Percentiles rank a stretch among this genome's conserved stretches.
These are phyloP conservation scores for Penicillium thymicola DNA, from an alignment of 2,329 filamentous ascomycete genomes.

Conservation along the genomic window DNA sequence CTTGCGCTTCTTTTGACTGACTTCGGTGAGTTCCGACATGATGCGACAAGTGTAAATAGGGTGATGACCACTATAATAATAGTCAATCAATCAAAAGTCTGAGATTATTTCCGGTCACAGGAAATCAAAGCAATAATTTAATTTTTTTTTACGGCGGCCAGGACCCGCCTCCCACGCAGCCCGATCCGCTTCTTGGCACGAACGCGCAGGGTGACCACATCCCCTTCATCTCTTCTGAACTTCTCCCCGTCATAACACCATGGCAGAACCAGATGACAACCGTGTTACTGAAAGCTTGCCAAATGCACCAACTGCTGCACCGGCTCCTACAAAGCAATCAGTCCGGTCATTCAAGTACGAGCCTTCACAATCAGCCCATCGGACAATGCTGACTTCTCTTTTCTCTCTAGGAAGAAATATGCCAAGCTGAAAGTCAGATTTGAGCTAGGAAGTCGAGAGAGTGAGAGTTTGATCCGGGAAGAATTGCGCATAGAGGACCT, in stretches of 20 bases:
- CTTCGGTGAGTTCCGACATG: slow-evolving; percentile 31
- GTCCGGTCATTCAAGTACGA: slow-evolving; percentile 66
- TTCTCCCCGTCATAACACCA: slow-evolving; percentile 16
- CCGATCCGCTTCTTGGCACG: slow-evolving; percentile 20
- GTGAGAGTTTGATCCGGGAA: slow-evolving; percentile 60
- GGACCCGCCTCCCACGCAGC: slow-evolving; percentile 24
- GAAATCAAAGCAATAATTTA: slow-evolving; percentile 8
- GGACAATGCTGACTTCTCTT: slow-evolving; percentile 14
- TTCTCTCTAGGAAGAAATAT: slow-evolving; percentile 71
- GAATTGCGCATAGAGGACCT: slow-evolving; percentile 79
- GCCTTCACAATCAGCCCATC: not conserved
- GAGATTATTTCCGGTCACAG: not conserved
- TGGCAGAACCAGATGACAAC: slow-evolving; percentile 33
- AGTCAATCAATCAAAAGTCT: not conserved
- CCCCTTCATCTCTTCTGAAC: slow-evolving; percentile 9
- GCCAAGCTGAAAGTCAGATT: slow-evolving; percentile 80
- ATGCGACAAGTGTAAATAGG: slow-evolving; percentile 2
- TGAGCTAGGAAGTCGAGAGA: slow-evolving; percentile 74
- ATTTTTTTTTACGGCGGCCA: slow-evolving; percentile 31
- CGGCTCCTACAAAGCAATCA: slow-evolving; percentile 48
- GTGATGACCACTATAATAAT: not conserved
- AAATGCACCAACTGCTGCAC: slow-evolving; percentile 25
- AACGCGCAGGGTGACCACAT: slow-evolving; percentile 15
- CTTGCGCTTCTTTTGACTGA: slow-evolving; percentile 66
- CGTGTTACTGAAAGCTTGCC: slow-evolving; percentile 31